Percentiles rank a stretch among this genome's conserved stretches.
phyloP scores from a whole-genome alignment of 768 basidiomycete species.

The Tubosaeta sp. region DNA sequence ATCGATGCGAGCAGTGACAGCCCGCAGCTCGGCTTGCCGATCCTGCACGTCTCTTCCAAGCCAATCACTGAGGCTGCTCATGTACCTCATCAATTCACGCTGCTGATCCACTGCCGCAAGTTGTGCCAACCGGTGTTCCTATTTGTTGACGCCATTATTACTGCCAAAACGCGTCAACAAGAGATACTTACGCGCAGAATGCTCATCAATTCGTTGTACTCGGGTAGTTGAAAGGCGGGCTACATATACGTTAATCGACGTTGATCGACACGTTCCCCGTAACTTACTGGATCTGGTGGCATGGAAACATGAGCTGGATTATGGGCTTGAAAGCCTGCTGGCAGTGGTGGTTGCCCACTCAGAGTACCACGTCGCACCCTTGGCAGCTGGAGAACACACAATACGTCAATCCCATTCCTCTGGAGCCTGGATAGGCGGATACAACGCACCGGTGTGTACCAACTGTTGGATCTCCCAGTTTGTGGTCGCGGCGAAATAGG shows the following conservation, averaged over 20 bases:
- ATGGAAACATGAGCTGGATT: slow-evolving; percentile 39
- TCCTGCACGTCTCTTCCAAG: slow-evolving; percentile 73
- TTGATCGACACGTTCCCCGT: neutral
- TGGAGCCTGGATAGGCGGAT: neutral
- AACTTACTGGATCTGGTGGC: slow-evolving; percentile 53
- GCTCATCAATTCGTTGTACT: slow-evolving; percentile 67
- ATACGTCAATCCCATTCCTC: neutral
- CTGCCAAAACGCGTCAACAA: slow-evolving; percentile 1
- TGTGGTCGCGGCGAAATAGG: slow-evolving; percentile 20
- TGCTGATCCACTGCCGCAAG: slow-evolving; percentile 74
- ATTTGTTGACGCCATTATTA: slow-evolving; percentile 7
- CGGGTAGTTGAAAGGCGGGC: slow-evolving; percentile 59
- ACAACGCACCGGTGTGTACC: slow-evolving; percentile 24
- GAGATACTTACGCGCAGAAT: slow-evolving; percentile 52
- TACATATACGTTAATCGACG: slow-evolving; percentile 22
- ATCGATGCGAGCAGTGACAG: slow-evolving; percentile 59
- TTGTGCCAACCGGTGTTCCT: slow-evolving; percentile 78
- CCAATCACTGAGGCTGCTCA: slow-evolving; percentile 75
- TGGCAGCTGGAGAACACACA: slow-evolving; percentile 10
- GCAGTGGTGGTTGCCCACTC: too few relatives aligned
- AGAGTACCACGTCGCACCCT: too few relatives aligned
- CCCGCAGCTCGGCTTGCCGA: slow-evolving; percentile 68
- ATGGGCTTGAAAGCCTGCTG: slow-evolving; percentile 18
- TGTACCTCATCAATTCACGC: slow-evolving; percentile 74
- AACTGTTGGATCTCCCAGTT: slow-evolving; percentile 11